Percentiles rank a stretch among this genome's conserved stretches.
Evolutionary conservation across 225 moss, liverwort and hornwort genomes (phyloP).

Genomic region (Pseudisothecium myosuroides): DNA sequence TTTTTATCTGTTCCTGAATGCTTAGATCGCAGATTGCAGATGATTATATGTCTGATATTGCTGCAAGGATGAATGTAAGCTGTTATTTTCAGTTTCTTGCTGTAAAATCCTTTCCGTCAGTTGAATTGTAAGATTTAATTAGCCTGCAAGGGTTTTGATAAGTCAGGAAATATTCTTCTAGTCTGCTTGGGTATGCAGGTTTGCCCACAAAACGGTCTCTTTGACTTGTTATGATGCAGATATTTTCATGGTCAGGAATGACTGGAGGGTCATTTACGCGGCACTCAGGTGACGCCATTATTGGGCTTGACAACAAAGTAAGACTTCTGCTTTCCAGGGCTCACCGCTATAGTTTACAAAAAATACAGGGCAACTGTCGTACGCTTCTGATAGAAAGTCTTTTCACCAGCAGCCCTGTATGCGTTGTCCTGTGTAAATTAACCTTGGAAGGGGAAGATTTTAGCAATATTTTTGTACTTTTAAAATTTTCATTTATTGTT

Average conservation of each 20-base stretch:
- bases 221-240: background rate
- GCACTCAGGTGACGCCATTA: background rate
- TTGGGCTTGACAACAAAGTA: background rate
- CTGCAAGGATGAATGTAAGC: slow-evolving; percentile 37
- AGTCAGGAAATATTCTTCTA: background rate
- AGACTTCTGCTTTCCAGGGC: background rate
- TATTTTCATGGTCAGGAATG: background rate
- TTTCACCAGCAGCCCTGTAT: background rate
- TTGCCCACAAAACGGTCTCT: background rate
- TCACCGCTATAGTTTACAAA: background rate
- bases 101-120: background rate
- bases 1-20: background rate
- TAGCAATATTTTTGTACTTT: background rate
- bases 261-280: background rate
- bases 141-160: background rate
- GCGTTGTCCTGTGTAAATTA: background rate
- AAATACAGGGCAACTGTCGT: no score
- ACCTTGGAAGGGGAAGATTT: background rate
- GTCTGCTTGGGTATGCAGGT: background rate
- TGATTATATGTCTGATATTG: slow-evolving; percentile 52
- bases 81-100: background rate
- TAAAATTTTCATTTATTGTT: background rate
- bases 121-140: background rate
- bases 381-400: background rate
- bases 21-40: slow-evolving; percentile 46